Conservation (phyloP, 371 early-diverging fungal genomes). For the Mortierella sp. region DNA sequence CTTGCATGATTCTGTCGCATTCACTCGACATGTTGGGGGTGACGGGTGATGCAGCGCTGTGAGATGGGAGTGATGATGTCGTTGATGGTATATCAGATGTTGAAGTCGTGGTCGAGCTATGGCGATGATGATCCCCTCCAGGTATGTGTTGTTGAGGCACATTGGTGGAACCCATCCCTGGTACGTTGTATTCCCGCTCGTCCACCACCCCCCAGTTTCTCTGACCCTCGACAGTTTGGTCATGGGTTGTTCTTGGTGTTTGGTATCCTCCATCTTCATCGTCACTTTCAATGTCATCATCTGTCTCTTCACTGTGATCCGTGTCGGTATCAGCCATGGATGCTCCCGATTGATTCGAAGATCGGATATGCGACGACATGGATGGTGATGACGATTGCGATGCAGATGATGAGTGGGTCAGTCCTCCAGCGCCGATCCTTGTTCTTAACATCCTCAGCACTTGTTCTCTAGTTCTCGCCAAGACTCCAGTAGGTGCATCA, state of each 20-base stretch:
- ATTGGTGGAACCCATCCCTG: too few relatives aligned
- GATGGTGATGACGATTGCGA: not conserved
- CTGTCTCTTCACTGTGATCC: constrained; percentile 13
- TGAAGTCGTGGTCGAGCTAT: not conserved
- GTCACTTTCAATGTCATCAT: constrained; percentile 27
- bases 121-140: too few relatives aligned
- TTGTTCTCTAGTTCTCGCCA: constrained; percentile 19
- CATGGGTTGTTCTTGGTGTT: not conserved
- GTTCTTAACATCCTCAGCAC: constrained; percentile 22
- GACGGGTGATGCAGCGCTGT: not conserved
- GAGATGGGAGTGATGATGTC: not conserved
- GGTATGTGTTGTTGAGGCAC: too few relatives aligned
- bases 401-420: not conserved
- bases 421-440: not conserved
- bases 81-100: not conserved
- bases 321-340: constrained; percentile 15
- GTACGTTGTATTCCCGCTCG: too few relatives aligned
- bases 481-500: constrained; percentile 25
- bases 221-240: not conserved
- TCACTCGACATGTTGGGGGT: constrained; percentile 4
- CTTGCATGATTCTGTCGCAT: constrained; percentile 19
- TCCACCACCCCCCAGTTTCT: not conserved
- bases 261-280: constrained; percentile 5
- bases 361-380: not conserved
- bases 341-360: not conserved